A percentile compares a stretch with the other conserved stretches of the same genome.
These are phyloP conservation scores for Botrytis aclada DNA, from an alignment of 2,329 filamentous ascomycete species.

Conservation along the genomic window DNA sequence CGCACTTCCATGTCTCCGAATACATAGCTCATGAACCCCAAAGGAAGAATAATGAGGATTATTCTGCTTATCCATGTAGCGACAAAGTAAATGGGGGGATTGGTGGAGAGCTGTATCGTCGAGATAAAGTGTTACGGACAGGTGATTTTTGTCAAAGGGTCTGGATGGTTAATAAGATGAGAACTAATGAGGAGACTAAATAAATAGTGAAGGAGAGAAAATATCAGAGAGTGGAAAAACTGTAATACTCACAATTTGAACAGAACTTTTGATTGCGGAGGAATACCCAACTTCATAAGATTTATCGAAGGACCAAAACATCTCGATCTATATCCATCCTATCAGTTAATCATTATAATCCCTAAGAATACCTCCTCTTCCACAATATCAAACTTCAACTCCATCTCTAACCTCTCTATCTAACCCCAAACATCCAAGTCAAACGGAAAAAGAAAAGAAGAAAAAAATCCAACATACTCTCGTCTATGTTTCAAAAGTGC, in stretches of 20 bases:
- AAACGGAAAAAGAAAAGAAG: not conserved
- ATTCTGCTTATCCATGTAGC: constrained; percentile 34
- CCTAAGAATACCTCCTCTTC: constrained; percentile 9
- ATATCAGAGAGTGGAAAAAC: not conserved
- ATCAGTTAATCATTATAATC: constrained; percentile 25
- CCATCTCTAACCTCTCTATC: no score
- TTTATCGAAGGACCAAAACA: constrained; percentile 47
- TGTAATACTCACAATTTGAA: constrained; percentile 49
- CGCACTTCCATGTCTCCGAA: constrained; percentile 48
- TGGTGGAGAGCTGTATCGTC: constrained; percentile 41
- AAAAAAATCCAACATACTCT: constrained; percentile 41
- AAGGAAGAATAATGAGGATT: constrained; percentile 46
- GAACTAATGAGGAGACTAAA: not conserved
- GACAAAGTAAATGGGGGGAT: constrained; percentile 34
- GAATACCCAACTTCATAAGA: constrained; percentile 45
- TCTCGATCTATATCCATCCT: constrained; percentile 41
- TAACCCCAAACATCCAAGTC: not conserved
- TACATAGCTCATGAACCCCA: constrained; percentile 54
- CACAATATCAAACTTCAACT: not conserved
- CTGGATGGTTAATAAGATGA: constrained; percentile 36
- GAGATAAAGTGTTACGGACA: constrained; percentile 53
- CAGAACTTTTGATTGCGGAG: constrained; percentile 49
- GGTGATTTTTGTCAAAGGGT: constrained; percentile 52
- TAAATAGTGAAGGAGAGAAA: no score
- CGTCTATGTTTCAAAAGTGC: constrained; percentile 47